phyloP scores from a whole-genome alignment of 345 rosid species.

The Populus euphratica region DNA sequence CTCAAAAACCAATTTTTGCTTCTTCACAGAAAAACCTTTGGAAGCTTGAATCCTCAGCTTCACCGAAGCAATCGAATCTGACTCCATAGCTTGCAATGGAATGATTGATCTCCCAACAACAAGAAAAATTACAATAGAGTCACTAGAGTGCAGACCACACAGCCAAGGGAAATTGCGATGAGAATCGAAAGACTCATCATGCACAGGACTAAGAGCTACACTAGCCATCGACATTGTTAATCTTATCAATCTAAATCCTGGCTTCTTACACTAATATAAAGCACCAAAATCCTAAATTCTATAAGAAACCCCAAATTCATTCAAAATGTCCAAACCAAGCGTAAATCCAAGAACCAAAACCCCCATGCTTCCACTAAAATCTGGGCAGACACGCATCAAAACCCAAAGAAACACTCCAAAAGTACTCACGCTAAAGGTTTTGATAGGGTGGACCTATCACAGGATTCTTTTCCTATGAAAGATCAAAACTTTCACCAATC shows the following conservation, averaged over 20 bases:
- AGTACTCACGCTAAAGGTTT: not conserved
- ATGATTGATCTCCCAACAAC: conserved; percentile 54
- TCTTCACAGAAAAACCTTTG: conserved; percentile 60
- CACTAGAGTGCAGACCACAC: conserved; percentile 30
- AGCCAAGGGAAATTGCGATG: conserved; percentile 28
- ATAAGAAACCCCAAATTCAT: not conserved
- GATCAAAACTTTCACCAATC: not conserved
- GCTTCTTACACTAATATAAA: not conserved
- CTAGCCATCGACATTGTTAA: conserved; percentile 49
- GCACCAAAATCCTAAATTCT: conserved; percentile 3
- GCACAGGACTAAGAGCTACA: conserved; percentile 56
- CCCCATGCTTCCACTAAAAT: not conserved
- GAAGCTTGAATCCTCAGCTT: conserved; percentile 70
- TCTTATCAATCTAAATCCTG: conserved; percentile 17
- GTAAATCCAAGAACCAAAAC: not conserved
- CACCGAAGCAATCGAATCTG: conserved; percentile 69
- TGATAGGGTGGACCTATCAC: not conserved
- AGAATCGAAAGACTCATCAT: conserved; percentile 43
- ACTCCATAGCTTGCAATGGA: conserved; percentile 60
- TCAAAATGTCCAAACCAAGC: not conserved
- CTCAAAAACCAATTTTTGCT: conserved; percentile 58
- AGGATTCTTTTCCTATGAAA: not conserved
- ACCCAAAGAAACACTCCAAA: conserved; percentile 1
- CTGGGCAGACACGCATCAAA: not conserved
- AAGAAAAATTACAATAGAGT: conserved; percentile 55